Evolutionary conservation across 129 eudicot genomes (phyloP).

Genomic region (carrot (Daucus carota)): DH1_v3.0 NC_030389.2:13334501-13335000

Average conservation of each 20-base stretch:
- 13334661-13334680: background rate
- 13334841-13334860: background rate
- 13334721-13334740: background rate
- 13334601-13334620: background rate
- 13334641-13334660: background rate
- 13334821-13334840: background rate
- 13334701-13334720: background rate
- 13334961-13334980: background rate
- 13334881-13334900: background rate
- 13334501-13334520: too few species aligned
- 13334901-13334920: background rate
- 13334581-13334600: background rate
- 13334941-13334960: background rate
- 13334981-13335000: background rate
- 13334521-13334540: too few species aligned
- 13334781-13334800: background rate
- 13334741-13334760: background rate
- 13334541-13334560: background rate
- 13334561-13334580: background rate
- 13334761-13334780: background rate
- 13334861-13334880: background rate
- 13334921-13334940: background rate
- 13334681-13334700: background rate
- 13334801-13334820: background rate
- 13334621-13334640: background rate